A percentile compares a stretch with the other conserved stretches of the same genome.
Conservation (phyloP, 192 early-diverging fungal genomes). For the Thoreauomyces humboldtii region DNA sequence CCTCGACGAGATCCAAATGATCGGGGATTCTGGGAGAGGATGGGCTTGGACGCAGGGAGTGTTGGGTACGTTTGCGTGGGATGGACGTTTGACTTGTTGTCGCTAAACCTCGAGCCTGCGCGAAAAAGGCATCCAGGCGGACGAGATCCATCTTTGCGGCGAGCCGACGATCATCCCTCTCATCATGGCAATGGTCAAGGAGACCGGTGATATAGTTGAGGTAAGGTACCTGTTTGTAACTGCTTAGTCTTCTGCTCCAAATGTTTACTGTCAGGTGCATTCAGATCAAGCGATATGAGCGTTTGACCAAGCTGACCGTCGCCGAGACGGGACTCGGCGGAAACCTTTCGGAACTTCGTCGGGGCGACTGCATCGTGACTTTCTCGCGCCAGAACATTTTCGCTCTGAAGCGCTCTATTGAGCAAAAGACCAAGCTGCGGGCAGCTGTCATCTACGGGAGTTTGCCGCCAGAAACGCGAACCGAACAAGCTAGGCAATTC, state of each 20-base stretch:
- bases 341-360: slow-evolving; percentile 55
- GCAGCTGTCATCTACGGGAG: slow-evolving; percentile 92
- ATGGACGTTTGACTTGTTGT: not conserved
- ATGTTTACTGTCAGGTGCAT: too few relatives aligned
- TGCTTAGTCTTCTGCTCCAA: not conserved
- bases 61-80: slow-evolving; percentile 39
- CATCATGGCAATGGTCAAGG: slow-evolving; percentile 67
- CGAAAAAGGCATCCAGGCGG: slow-evolving; percentile 60
- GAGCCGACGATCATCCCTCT: slow-evolving; percentile 83
- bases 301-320: slow-evolving; percentile 69
- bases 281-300: slow-evolving; percentile 64
- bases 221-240: slow-evolving; percentile 17
- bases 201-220: slow-evolving; percentile 75
- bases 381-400: slow-evolving; percentile 85
- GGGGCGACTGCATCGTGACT: slow-evolving; percentile 87
- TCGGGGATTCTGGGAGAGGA: slow-evolving; percentile 77
- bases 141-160: slow-evolving; percentile 90
- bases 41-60: slow-evolving; percentile 96
- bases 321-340: slow-evolving; percentile 53
- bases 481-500: slow-evolving; percentile 84
- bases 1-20: slow-evolving; percentile 98
- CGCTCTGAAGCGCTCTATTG: slow-evolving; percentile 72
- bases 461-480: slow-evolving; percentile 90
- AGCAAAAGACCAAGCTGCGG: slow-evolving; percentile 64
- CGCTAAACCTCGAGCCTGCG: not conserved